Percentiles rank a stretch among this genome's conserved stretches.
These are phyloP conservation scores for Fragilariopsis cylindrus DNA, from an alignment of 108 stramenopile genomes.

Conservation along the genomic window DNA sequence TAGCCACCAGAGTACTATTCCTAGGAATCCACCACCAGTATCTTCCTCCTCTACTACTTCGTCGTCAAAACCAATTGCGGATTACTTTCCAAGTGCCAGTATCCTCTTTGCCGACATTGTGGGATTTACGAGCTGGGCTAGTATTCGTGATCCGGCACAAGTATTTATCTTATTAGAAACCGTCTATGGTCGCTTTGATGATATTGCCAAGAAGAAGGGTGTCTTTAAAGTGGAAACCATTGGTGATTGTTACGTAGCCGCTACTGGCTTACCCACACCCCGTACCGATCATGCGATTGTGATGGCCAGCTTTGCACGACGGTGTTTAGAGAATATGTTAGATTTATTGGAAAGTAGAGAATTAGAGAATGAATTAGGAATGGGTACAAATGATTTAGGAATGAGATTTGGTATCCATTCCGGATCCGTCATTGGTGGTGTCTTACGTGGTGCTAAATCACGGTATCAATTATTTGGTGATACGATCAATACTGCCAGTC, in stretches of 20 bases:
- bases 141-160: conserved; percentile 19
- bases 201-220: conserved; percentile 28
- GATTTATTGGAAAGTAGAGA: neutral
- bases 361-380: neutral
- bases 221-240: conserved; percentile 67
- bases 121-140: conserved; percentile 14
- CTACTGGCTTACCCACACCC: conserved; percentile 44
- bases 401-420: conserved; percentile 25
- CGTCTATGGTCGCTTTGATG: conserved; percentile 44
- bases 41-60: too few relatives aligned
- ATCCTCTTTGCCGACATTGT: conserved; percentile 24
- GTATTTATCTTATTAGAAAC: conserved; percentile 20
- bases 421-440: conserved; percentile 31
- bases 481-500: conserved; percentile 59
- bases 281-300: conserved; percentile 53
- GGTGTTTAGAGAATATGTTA: conserved; percentile 29
- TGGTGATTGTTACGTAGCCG: conserved; percentile 62
- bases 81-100: conserved; percentile 19
- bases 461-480: conserved; percentile 51
- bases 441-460: conserved; percentile 19
- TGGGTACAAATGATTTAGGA: conserved; percentile 13
- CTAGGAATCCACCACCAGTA: too few relatives aligned
- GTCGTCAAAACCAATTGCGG: conserved; percentile 10
- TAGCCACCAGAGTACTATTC: too few relatives aligned
- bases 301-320: conserved; percentile 51